Percentiles rank a stretch among this genome's conserved stretches.
These are phyloP conservation scores for Vitis hybrid DNA, from an alignment of 177 flowering plant genomes.

Conservation along the genomic window DNA sequence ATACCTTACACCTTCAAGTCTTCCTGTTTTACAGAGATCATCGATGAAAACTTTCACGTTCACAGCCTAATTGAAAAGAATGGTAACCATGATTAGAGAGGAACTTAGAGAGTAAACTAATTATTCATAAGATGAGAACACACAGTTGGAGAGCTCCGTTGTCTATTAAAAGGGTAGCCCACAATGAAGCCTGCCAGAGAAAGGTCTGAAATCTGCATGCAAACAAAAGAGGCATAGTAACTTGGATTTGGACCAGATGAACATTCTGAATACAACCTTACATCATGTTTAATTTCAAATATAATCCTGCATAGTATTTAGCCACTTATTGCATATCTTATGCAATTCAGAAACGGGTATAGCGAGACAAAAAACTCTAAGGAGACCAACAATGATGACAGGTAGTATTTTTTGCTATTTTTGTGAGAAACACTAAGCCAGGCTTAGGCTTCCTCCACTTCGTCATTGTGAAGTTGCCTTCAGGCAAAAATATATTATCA, in stretches of 20 bases:
- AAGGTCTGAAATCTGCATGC: constrained; percentile 65
- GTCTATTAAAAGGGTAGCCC: constrained; percentile 59
- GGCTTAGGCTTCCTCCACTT: no score
- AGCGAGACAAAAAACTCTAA: background rate
- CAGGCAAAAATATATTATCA: no score
- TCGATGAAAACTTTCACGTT: constrained; percentile 70
- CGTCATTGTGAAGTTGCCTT: no score
- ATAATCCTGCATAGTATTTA: background rate
- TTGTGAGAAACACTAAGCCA: background rate
- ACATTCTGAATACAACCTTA: background rate
- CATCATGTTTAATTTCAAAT: background rate
- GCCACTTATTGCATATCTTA: background rate
- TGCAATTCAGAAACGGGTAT: background rate
- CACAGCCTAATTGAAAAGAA: constrained; percentile 39
- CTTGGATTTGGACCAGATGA: background rate
- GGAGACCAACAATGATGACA: background rate
- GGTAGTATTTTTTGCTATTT: background rate
- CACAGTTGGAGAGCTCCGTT: constrained; percentile 39
- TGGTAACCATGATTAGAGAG: background rate
- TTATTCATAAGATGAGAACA: constrained; percentile 15
- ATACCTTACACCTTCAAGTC: constrained; percentile 63
- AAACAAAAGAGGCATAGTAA: background rate
- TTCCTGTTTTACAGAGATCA: constrained; percentile 60
- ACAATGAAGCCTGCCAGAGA: constrained; percentile 67
- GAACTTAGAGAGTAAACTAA: background rate